Base-by-base conservation (phyloP, 768 basidiomycete genomes). In the Podaxis pistillaris region DNA sequence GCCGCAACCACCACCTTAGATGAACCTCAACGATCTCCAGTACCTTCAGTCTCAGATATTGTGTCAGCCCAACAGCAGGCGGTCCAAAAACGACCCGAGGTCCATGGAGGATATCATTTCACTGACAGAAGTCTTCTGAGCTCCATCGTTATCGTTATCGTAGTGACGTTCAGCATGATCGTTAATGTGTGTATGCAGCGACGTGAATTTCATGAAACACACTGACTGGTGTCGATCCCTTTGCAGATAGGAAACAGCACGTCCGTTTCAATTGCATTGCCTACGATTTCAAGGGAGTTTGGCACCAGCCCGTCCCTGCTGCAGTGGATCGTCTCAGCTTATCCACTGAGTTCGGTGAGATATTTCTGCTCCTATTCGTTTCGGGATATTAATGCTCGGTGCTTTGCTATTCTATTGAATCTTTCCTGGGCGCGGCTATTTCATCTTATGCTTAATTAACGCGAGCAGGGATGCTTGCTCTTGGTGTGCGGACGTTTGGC, bases 401-500 rank as follows among this genome's bases (percentile, higher is more conserved):
- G 19, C 4, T 17, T 19, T n/a, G 15, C 6, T 15, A 19, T 1
- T 6, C 6, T 8, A 6, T 7, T 46, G n/a, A 19, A 17, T 19
- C n/a, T 44, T 19, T 17, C 13, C 13, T 38, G 17, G 54, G 49
- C 50, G n/a, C 44, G 24, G 19, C 22, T 38, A 36, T 22, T 6
- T 22, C 37, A 52, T 13, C 0, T 11, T 33, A 40, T 54, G 28
- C 40, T 44, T 22, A 13, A 44, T 6, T 61, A 24, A 1, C 49
- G 90, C 90, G 90, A 88, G 4, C 93, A 91, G 91, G 91, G 88
- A 5, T 94, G 93, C 67, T 77, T 93, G 12, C 81, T 94, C 3
- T 78, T 94, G 11, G 81, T 92, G 17, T 86, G 84, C 22, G 93
- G 93, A 0, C 79, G 91, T 17, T 72, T 94, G 1, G 91, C 92